Evolutionary conservation across 352 stramenopile genomes (phyloP).

Genomic region (Globisporangium apiculatum): DNA sequence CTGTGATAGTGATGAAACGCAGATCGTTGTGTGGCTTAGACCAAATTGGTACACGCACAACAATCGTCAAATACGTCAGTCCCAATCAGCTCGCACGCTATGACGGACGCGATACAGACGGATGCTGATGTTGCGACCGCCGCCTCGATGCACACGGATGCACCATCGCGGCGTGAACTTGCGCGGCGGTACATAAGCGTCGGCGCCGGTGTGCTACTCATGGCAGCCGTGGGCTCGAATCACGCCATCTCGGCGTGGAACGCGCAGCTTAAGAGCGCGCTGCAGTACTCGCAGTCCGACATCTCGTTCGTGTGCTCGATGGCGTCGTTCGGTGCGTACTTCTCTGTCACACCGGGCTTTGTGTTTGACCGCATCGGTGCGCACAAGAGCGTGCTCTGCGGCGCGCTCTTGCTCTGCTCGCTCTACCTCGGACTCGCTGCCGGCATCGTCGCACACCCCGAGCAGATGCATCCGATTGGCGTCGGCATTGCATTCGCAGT

Average conservation of each 20-base stretch:
- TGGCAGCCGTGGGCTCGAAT: constrained; percentile 57
- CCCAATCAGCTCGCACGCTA: too few species aligned
- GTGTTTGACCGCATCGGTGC: constrained; percentile 64
- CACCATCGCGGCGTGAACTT: constrained; percentile 3
- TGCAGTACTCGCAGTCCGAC: constrained; percentile 61
- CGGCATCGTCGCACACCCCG: constrained; percentile 24
- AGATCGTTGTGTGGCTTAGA: background rate
- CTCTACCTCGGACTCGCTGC: constrained; percentile 40
- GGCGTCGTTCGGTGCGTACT: constrained; percentile 74
- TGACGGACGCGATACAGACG: background rate
- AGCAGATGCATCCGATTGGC: constrained; percentile 32
- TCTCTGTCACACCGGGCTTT: constrained; percentile 55
- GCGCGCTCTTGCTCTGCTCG: constrained; percentile 24
- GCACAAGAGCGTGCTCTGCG: constrained; percentile 46
- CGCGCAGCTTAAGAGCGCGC: constrained; percentile 41
- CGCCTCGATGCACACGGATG: too few species aligned
- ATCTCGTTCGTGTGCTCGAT: constrained; percentile 77
- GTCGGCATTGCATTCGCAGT: constrained; percentile 50
- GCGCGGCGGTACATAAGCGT: constrained; percentile 42
- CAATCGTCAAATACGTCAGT: too few species aligned
- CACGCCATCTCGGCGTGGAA: constrained; percentile 80
- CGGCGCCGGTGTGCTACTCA: constrained; percentile 41
- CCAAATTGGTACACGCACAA: background rate
- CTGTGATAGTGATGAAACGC: background rate
- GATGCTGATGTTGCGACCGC: background rate